Percentiles rank a stretch among this genome's conserved stretches.
Conservation (phyloP, 73 alveolate genomes). For the Paramecium octaurelia region DNA sequence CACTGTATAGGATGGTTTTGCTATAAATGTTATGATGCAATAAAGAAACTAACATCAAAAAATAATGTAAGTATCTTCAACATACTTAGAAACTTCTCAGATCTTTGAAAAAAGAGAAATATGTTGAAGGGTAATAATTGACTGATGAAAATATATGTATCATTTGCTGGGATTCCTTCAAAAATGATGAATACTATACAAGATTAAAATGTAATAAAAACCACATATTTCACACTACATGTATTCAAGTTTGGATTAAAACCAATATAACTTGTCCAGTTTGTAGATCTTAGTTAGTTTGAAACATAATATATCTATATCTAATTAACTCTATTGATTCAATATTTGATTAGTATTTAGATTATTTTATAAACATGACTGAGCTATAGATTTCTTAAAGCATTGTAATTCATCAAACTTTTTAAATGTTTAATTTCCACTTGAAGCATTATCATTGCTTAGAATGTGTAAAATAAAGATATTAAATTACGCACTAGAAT, state of each 20-base stretch:
- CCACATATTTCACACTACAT: not conserved
- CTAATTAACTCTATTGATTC: not conserved
- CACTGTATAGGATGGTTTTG: not conserved
- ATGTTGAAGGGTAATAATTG: not conserved
- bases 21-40: not conserved
- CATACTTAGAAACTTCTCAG: not conserved
- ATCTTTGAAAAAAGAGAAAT: not conserved
- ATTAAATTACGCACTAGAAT: too few species aligned
- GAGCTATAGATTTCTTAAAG: too few species aligned
- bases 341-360: not conserved
- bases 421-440: too few species aligned
- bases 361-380: too few species aligned
- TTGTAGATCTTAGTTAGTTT: slow-evolving; percentile 1
- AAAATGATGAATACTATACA: not conserved
- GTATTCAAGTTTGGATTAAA: not conserved
- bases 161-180: slow-evolving; percentile 17
- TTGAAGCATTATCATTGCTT: too few species aligned
- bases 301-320: not conserved
- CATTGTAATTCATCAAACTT: too few species aligned
- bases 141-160: slow-evolving; percentile 27
- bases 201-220: not conserved
- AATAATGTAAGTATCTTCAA: not conserved
- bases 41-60: not conserved
- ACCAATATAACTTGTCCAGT: slow-evolving; percentile 27
- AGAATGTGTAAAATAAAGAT: too few species aligned